phyloP scores from a whole-genome alignment of 148 eudicot species.

The Gaultheria prostrata region DNA sequence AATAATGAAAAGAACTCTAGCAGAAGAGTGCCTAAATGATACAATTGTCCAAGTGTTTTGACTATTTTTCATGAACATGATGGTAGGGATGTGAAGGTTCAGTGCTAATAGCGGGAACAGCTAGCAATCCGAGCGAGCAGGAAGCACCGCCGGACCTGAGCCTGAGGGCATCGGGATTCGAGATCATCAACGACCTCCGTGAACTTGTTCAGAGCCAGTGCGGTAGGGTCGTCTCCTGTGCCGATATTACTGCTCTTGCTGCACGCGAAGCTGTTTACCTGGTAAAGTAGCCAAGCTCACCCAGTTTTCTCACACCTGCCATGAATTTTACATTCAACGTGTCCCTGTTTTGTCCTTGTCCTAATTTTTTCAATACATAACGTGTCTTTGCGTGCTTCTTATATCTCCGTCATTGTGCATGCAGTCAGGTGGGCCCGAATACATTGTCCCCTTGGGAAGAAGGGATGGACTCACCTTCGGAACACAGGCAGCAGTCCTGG shows the following conservation, averaged over 20 bases:
- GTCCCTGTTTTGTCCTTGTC: not conserved
- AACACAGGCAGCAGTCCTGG: constrained; percentile 25
- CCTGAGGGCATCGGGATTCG: constrained; percentile 33
- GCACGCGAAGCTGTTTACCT: constrained; percentile 46
- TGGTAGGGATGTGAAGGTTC: constrained; percentile 56
- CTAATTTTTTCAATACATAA: not conserved
- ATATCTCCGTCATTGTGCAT: not conserved
- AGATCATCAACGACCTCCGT: constrained; percentile 37
- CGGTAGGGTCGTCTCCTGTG: constrained; percentile 43
- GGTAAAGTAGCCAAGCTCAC: constrained; percentile 9
- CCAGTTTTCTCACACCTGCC: not conserved
- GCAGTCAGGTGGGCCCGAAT: constrained; percentile 42
- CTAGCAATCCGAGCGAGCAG: constrained; percentile 37
- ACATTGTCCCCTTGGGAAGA: constrained; percentile 36
- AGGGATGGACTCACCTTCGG: constrained; percentile 39
- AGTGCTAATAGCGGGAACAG: constrained; percentile 43
- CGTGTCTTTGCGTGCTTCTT: not conserved
- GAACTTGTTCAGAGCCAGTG: constrained; percentile 32
- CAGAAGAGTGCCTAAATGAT: not conserved
- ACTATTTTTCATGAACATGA: not conserved
- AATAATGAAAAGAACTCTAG: not conserved
- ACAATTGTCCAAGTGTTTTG: not conserved
- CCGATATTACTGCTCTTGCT: constrained; percentile 50
- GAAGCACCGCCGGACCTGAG: constrained; percentile 38
- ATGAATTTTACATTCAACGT: not conserved